A percentile compares a stretch with the other conserved stretches of the same genome.
These are phyloP conservation scores for Gleditsia sinensis DNA, from an alignment of 306 rosid species.

Conservation along the genomic window DNA sequence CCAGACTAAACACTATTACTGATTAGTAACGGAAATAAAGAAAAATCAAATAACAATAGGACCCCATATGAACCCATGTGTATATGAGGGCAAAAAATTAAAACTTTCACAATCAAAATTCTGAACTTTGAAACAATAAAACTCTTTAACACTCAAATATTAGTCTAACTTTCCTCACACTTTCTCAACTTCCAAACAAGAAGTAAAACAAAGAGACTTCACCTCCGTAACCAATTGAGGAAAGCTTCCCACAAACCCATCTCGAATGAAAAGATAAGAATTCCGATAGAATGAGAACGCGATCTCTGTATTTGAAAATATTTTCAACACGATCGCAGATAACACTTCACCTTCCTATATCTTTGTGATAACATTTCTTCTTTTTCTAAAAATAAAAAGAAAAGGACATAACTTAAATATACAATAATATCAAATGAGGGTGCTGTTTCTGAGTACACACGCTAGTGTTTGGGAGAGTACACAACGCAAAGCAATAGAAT, in stretches of 20 bases:
- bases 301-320: neutral
- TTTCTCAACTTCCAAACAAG: constrained; percentile 25
- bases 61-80: neutral
- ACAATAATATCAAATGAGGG: too few relatives aligned
- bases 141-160: neutral
- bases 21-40: neutral
- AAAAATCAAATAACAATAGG: neutral
- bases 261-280: constrained; percentile 1
- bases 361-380: neutral
- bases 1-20: too few relatives aligned
- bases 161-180: neutral
- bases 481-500: too few relatives aligned
- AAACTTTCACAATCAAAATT: neutral
- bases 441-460: too few relatives aligned
- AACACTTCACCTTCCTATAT: neutral
- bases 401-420: neutral
- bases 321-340: neutral
- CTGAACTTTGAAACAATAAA: neutral
- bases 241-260: constrained; percentile 71
- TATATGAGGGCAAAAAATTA: too few relatives aligned
- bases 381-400: neutral
- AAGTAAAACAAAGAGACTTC: neutral
- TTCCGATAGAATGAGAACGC: neutral
- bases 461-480: too few relatives aligned
- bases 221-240: constrained; percentile 74